Percentiles rank a stretch among this genome's conserved stretches.
These are phyloP conservation scores for Flammula alnicola DNA, from an alignment of 1,284 basidiomycete genomes.

Conservation along the genomic window DNA sequence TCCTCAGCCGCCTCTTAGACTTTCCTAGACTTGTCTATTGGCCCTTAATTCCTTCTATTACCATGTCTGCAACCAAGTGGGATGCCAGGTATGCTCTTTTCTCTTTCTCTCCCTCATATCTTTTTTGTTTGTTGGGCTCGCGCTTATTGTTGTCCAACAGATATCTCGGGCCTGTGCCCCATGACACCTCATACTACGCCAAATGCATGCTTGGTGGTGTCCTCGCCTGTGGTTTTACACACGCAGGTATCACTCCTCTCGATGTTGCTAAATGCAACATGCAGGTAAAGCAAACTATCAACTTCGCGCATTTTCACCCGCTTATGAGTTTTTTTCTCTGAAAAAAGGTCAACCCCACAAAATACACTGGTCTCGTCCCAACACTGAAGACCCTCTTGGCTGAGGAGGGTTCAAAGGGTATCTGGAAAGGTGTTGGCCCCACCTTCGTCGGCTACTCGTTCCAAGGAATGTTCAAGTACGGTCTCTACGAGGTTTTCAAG, in stretches of 20 bases:
- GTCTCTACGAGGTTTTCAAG: conserved; percentile 97
- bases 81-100: conserved; percentile 60
- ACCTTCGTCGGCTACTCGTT: conserved; percentile 93
- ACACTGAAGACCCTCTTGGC: conserved; percentile 79
- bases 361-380: conserved; percentile 77
- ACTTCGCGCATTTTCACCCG: conserved; percentile 20
- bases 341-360: conserved; percentile 75
- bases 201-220: conserved; percentile 90
- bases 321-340: conserved; percentile 3
- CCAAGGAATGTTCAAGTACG: conserved; percentile 97
- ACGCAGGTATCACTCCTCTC: conserved; percentile 91
- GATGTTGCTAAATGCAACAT: conserved; percentile 98
- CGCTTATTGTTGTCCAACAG: conserved; percentile 34
- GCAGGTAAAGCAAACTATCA: conserved; percentile 72
- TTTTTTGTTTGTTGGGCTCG: conserved; percentile 9
- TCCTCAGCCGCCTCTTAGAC: conserved; percentile 34
- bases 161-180: conserved; percentile 72
- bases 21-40: conserved; percentile 29
- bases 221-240: conserved; percentile 92
- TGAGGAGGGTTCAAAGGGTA: conserved; percentile 83
- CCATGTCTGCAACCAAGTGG: conserved; percentile 54
- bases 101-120: conserved; percentile 9
- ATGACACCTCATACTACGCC: conserved; percentile 74
- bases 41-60: conserved; percentile 22
- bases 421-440: conserved; percentile 94